Evolutionary conservation across 2,329 filamentous ascomycete species (phyloP), one percentile per base, ranked within the genome.

Genomic region (Lecanoromycetidae sp.): DNA sequence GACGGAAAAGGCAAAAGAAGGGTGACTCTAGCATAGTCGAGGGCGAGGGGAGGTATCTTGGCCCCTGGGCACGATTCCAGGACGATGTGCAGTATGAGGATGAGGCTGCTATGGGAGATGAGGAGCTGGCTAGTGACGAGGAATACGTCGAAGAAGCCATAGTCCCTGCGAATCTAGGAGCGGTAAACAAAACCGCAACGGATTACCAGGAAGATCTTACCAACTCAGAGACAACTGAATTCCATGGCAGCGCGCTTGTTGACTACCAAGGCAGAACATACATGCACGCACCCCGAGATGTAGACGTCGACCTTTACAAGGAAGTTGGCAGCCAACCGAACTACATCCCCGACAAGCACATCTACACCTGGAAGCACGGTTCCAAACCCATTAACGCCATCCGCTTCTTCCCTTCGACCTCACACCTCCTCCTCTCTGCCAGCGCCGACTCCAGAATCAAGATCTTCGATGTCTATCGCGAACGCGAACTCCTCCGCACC

Each of bases 201-300:
- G 69, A 67, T 44, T 75, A 75, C 55, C 60, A 65, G 49, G 64
- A 66, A 30, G 66, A 69, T 53, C 69, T 80, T 7, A 73, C 85
- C 6, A 74, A 76, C 50, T 76, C 76, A 22, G 91, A 98, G 68
- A 91, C 82, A 44, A 87, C 82, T 35, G 81, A 80, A 36, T 98
- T 96, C 66, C 84, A 94, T 59, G 91, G 88, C 52, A 75, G 75
- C 33, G 73, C 84, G 60, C 72, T 91, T 66, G 82, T 80, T 70
- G 91, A 98, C 63, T 98, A 98, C 68, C 84, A 93, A 63, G 91
- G 91, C 39, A 75, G 91, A 55, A 94, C 90, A 27, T 98, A 94
- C 63, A 95, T 98, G 90, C 91, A 98, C 66, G 75, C 96, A 37
- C 91, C 91, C 3, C 87, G 87, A 63, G 88, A 94, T 62, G 69